phyloP scores from a whole-genome alignment of 352 stramenopile species.

The Phytophthora boehmeriae region DNA sequence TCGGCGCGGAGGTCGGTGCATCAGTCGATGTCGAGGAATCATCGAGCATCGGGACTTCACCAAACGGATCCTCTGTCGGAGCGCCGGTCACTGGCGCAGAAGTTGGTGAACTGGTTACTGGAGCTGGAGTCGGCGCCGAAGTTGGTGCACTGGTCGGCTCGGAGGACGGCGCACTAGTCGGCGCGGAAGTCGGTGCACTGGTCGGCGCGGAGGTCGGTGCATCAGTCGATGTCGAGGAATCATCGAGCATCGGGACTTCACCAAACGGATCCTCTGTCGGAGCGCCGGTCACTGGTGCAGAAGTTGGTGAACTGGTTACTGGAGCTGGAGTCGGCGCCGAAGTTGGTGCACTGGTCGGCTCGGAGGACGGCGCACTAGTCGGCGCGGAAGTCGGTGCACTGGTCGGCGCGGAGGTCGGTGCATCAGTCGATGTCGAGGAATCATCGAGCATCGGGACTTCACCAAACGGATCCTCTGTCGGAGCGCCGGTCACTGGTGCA shows the following conservation, averaged over 20 bases:
- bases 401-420: conserved; percentile 14
- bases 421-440: neutral
- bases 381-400: neutral
- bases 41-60: too few relatives aligned
- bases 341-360: neutral
- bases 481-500: neutral
- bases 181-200: conserved; percentile 1
- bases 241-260: too few relatives aligned
- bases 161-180: conserved; percentile 2
- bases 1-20: too few relatives aligned
- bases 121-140: conserved; percentile 12
- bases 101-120: neutral
- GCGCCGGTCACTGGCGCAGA: too few relatives aligned
- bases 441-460: too few relatives aligned
- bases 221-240: neutral
- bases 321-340: neutral
- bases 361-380: neutral
- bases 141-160: neutral
- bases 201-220: conserved; percentile 4
- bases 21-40: too few relatives aligned
- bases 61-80: too few relatives aligned
- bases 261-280: too few relatives aligned
- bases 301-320: neutral
- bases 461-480: neutral
- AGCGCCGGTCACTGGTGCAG: neutral